Evolutionary conservation across 305 asterid genomes (phyloP).

Genomic region (Fraxinus floribunda): DNA sequence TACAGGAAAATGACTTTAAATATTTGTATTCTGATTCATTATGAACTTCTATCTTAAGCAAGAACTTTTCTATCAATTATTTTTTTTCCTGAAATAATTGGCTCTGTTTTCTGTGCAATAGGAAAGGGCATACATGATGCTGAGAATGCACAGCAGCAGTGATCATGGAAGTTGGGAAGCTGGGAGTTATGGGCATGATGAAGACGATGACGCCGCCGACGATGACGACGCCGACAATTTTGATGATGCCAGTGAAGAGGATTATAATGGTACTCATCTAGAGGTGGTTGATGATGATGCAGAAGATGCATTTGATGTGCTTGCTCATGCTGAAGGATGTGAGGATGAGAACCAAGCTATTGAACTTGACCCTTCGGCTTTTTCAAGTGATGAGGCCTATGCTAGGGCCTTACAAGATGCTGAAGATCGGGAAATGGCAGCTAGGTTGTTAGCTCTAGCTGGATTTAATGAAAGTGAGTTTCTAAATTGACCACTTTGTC

Average conservation of each 20-base stretch:
- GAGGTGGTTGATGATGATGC: conserved; percentile 44
- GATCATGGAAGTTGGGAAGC: conserved; percentile 79
- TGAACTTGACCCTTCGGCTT: conserved; percentile 79
- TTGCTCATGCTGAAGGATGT: conserved; percentile 51
- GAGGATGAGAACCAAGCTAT: conserved; percentile 50
- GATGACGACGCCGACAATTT: conserved; percentile 41
- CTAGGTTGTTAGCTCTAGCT: conserved; percentile 80
- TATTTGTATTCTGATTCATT: background rate
- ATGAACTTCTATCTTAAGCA: background rate
- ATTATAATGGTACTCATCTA: conserved; percentile 50
- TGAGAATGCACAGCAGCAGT: conserved; percentile 68
- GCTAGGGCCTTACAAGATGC: conserved; percentile 97
- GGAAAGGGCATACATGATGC: conserved; percentile 99
- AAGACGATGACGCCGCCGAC: conserved; percentile 38
- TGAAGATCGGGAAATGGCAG: conserved; percentile 87
- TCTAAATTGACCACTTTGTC: conserved; percentile 12
- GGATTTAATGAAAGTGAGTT: conserved; percentile 66
- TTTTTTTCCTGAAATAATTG: background rate
- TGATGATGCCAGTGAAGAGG: conserved; percentile 73
- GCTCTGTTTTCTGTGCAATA: conserved; percentile 27
- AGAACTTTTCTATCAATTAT: background rate
- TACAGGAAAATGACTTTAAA: conserved; percentile 4
- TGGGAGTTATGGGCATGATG: conserved; percentile 38
- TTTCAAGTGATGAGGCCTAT: conserved; percentile 89
- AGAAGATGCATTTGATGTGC: conserved; percentile 64